Evolutionary conservation across 2,329 filamentous ascomycete genomes (phyloP), one percentile per base, ranked within the genome.

Genomic region (Nannizziopsis arthrosporioides): DNA sequence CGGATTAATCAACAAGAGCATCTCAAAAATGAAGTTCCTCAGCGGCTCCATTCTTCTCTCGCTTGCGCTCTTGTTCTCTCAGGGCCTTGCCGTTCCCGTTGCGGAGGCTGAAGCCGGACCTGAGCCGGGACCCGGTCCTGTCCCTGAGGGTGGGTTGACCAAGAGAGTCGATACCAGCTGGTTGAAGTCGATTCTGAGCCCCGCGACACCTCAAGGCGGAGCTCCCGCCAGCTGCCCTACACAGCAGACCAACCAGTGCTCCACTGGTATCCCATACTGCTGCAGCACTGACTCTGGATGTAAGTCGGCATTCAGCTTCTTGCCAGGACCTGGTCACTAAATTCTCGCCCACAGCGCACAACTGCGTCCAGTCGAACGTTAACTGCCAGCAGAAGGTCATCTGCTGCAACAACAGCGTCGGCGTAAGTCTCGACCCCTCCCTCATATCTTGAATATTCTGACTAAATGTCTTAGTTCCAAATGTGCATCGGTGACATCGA

Each of bases 401-500:
- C 42, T 52, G 50, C 36, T 52, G 50, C 44, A 52, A 52, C 38
- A 52, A 52, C 42, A 50, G 50, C 40, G 47, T 52, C 39, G 50
- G 50, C 15, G 50, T 52, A 43, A 52, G 50, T 44, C 3, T 11
- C 41, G 10, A 7, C 11, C 1, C 10, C 32, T 12, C 1, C n/a
- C 17, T n/a, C 17, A 31, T 17, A 15, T 18, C 11, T 1, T 31
- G 11, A 36, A 14, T n/a, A 8, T 8, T 12, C 37, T 41, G 22
- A 41, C 12, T 19, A 19, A 5, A 8, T 10, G 18, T 5, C 41
- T 7, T 41, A 53, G 51, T 51, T 38, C 31, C 51, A 53, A 53
- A 48, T 53, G 39, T 53, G 51, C 14, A 49, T 51, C 45, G 51
- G 51, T 22, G 47, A 53, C 32, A 53, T 53, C 32, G 49, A 53